Evolutionary conservation across 2,329 filamentous ascomycete species (phyloP).

Genomic region (Simplicillium aogashimaense): DNA sequence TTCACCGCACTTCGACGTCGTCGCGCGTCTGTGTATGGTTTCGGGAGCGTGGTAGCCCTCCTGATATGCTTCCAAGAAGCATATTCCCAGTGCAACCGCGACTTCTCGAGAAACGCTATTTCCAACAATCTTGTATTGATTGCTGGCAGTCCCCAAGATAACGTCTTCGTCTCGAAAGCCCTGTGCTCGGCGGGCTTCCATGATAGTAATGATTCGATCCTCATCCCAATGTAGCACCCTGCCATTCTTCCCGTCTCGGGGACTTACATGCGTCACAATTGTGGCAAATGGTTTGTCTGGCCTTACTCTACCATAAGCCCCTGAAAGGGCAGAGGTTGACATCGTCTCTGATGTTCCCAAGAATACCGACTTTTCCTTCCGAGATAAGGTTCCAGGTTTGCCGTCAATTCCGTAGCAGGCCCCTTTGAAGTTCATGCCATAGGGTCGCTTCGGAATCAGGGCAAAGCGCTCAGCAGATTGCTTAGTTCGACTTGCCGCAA

Average conservation of each 20-base stretch:
- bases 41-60: no score
- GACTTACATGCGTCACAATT: conserved; percentile 43
- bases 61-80: conserved; percentile 45
- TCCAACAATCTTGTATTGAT: conserved; percentile 60
- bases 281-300: conserved; percentile 49
- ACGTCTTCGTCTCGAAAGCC: conserved; percentile 63
- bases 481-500: conserved; percentile 28
- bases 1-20: no score
- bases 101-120: conserved; percentile 68
- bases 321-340: conserved; percentile 17
- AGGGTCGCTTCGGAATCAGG: conserved; percentile 49
- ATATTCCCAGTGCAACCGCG: conserved; percentile 55
- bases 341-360: background rate
- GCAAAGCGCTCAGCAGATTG: conserved; percentile 35
- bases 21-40: no score
- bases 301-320: conserved; percentile 42
- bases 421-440: conserved; percentile 39
- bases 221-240: conserved; percentile 56
- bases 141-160: conserved; percentile 42
- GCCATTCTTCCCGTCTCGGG: conserved; percentile 46
- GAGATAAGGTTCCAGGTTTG: background rate
- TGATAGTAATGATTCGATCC: conserved; percentile 48
- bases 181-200: conserved; percentile 61
- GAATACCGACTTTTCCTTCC: background rate
- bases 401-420: conserved; percentile 27